Percentiles rank a stretch among this genome's conserved stretches.
Conservation (phyloP, 495 filamentous ascomycete genomes). For the Sordaria brevicollis region DNA sequence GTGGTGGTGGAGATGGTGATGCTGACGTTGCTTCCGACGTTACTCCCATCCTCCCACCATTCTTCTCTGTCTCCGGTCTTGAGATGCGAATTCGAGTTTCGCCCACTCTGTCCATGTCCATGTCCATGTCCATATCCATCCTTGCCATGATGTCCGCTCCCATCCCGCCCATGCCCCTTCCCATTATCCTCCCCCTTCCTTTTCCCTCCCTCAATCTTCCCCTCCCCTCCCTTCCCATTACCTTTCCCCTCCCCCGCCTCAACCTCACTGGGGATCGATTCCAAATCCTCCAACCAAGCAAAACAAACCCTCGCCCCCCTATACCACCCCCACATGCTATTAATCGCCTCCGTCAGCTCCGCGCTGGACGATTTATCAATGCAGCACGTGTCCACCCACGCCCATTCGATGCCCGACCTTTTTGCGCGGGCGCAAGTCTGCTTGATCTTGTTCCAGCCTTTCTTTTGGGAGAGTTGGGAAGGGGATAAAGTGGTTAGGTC, state of each 20-base stretch:
- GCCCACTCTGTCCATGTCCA: neutral
- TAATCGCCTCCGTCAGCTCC: constrained; percentile 35
- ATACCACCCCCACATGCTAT: constrained; percentile 40
- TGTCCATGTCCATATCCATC: neutral
- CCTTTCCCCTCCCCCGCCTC: too few relatives aligned
- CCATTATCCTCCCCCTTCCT: neutral
- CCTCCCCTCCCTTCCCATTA: neutral
- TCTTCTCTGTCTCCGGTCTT: neutral
- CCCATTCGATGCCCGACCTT: constrained; percentile 18
- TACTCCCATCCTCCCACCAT: neutral
- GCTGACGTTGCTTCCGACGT: neutral
- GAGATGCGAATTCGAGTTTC: too few relatives aligned
- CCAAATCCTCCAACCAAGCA: constrained; percentile 21
- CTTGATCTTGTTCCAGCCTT: constrained; percentile 13
- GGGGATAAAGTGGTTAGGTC: constrained; percentile 9
- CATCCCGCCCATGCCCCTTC: neutral
- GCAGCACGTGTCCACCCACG: constrained; percentile 39
- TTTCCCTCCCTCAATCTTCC: neutral
- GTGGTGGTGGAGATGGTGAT: neutral
- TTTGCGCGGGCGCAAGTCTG: constrained; percentile 22
- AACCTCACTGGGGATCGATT: neutral
- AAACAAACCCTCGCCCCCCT: constrained; percentile 21
- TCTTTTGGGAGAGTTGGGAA: neutral
- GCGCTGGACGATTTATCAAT: constrained; percentile 36
- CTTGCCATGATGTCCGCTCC: neutral